Base-by-base conservation (phyloP, 73 alveolate species). In the Halteria grandinella region DNA sequence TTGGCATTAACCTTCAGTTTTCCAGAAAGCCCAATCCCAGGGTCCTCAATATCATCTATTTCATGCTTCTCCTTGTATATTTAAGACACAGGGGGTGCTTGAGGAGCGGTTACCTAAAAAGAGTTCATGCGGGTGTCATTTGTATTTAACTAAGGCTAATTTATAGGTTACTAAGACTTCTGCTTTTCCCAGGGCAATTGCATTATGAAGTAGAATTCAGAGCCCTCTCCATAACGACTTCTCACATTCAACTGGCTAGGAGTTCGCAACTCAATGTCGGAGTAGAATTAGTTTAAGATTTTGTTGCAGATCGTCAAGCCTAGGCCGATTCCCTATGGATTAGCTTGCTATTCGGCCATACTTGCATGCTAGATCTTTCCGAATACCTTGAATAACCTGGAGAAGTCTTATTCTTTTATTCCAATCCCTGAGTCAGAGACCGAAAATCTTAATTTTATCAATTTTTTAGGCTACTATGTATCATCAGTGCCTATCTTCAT, bases 341-440 rank as follows among this genome's bases (percentile, higher is more conserved):
- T 58, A 8, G 34, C 34, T 4, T 23, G 29, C 11, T 58, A 39
- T n/a, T n/a, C n/a, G n/a, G n/a, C n/a, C n/a, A 39, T 39, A 18
- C 11, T 8, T 28, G 3, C 14, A 10, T 20, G 14, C 45, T 7
- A 58, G 55, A n/a, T n/a, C 55, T 58, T 58, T 7, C 75, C 75
- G 32, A 58, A 58, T 18, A 32, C 15, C 28, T 58, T 28, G 34
- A 58, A 58, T 33, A 58, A 29, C 34, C 23, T 58, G 15, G 10
- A 8, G 20, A 14, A 8, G 31, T 58, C 75, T 11, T 51, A 58
- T 11, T 58, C 45, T 58, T 58, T 58, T 7, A 58, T 58, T 21
- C 75, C 75, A 8, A 58, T 58, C 3, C 75, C 75, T 20, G 75
- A 58, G 31, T 58, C 75, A 14, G 8, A 7, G 8, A 58, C 75